A percentile compares a stretch with the other conserved stretches of the same genome.
Evolutionary conservation across 345 rosid genomes (phyloP).

Genomic region (Punica granatum): DNA sequence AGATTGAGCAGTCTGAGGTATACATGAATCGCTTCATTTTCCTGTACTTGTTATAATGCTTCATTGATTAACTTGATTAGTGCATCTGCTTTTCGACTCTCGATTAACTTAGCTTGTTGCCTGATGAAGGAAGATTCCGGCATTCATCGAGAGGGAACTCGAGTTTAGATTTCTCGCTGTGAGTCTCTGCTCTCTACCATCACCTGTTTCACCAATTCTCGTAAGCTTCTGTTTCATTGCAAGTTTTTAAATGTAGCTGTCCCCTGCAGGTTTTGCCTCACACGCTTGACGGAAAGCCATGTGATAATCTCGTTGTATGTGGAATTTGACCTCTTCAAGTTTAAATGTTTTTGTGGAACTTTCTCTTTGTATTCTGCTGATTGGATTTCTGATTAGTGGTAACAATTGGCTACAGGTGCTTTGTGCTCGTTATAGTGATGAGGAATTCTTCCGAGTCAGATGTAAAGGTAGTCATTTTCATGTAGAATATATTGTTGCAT

Average conservation of each 20-base stretch:
- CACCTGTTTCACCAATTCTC: neutral
- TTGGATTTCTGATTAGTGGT: neutral
- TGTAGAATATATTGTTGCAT: neutral
- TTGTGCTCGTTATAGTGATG: conserved; percentile 71
- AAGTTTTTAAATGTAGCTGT: neutral
- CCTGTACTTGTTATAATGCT: neutral
- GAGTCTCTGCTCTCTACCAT: conserved; percentile 33
- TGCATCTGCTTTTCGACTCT: neutral
- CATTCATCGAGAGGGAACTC: conserved; percentile 71
- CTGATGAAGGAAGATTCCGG: conserved; percentile 41
- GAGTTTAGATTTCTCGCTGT: conserved; percentile 87
- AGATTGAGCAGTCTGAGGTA: conserved; percentile 70
- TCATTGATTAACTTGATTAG: neutral
- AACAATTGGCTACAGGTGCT: conserved; percentile 47
- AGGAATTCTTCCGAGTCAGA: conserved; percentile 63
- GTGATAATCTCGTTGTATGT: conserved; percentile 52
- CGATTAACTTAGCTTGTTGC: neutral
- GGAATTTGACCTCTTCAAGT: conserved; percentile 1
- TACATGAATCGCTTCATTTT: neutral
- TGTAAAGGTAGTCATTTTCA: conserved; percentile 47
- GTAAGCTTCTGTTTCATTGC: neutral
- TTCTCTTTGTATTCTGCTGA: conserved; percentile 1
- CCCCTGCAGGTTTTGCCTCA: conserved; percentile 53
- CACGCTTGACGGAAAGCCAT: conserved; percentile 63
- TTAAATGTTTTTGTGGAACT: neutral